Percentiles rank a stretch among this genome's conserved stretches.
Evolutionary conservation across 163 green algal species (phyloP).

Genomic region (Picocystis sp.): DNA sequence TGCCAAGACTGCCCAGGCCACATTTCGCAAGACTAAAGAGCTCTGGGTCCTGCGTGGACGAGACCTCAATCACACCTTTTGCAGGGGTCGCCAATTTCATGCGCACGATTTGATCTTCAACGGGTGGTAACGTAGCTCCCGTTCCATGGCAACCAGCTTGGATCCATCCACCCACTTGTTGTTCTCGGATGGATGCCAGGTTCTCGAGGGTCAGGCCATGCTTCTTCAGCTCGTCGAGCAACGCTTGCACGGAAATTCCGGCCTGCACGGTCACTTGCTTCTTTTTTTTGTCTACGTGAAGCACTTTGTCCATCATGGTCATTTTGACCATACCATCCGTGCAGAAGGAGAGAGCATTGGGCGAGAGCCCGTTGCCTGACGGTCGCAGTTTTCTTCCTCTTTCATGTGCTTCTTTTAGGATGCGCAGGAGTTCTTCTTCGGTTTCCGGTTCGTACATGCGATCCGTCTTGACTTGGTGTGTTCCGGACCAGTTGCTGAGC

Average conservation of each 20-base stretch:
- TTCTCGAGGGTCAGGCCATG: conserved; percentile 85
- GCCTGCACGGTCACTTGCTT: conserved; percentile 71
- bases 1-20: conserved; percentile 54
- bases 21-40: conserved; percentile 20
- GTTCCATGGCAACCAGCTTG: conserved; percentile 88
- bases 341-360: conserved; percentile 75
- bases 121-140: conserved; percentile 69
- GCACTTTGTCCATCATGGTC: conserved; percentile 60
- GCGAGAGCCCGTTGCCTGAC: conserved; percentile 64
- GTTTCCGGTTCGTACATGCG: conserved; percentile 57
- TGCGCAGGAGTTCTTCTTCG: conserved; percentile 51
- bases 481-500: conserved; percentile 79
- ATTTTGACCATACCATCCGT: conserved; percentile 73
- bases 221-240: conserved; percentile 55
- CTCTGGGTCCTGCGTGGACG: conserved; percentile 42
- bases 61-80: conserved; percentile 20
- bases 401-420: conserved; percentile 41
- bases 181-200: conserved; percentile 86
- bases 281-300: conserved; percentile 44
- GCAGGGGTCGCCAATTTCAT: conserved; percentile 74
- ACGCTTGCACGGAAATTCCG: conserved; percentile 58
- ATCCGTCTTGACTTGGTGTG: conserved; percentile 38
- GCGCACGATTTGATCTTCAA: conserved; percentile 81
- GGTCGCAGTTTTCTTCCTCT: conserved; percentile 43
- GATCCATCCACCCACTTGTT: conserved; percentile 45